Percentiles rank a stretch among this genome's conserved stretches.
Evolutionary conservation across 1,284 basidiomycete species (phyloP).

Genomic region (Cryptococcus sp.): DNA sequence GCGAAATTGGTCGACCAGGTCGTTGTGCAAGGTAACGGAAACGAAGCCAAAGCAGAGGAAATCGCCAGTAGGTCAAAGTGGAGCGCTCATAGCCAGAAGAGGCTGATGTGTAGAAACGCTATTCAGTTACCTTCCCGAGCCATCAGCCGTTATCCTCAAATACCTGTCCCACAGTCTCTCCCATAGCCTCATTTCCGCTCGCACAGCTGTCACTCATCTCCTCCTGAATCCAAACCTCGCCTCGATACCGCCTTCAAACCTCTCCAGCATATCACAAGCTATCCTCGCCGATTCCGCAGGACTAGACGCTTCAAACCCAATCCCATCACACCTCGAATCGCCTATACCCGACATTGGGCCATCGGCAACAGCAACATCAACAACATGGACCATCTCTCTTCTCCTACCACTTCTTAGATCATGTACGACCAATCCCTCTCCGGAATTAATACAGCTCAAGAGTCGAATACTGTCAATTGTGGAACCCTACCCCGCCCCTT

Average conservation of each 20-base stretch:
- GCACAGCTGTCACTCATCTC: conserved; percentile 20
- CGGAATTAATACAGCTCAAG: conserved; percentile 13
- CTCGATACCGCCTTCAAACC: neutral
- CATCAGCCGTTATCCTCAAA: conserved; percentile 25
- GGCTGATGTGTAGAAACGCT: conserved; percentile 18
- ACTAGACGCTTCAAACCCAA: conserved; percentile 9
- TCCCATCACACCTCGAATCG: conserved; percentile 11
- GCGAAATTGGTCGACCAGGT: conserved; percentile 12
- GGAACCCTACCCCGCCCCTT: conserved; percentile 35
- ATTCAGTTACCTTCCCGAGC: conserved; percentile 21
- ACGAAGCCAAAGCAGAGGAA: conserved; percentile 1
- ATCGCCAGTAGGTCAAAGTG: neutral
- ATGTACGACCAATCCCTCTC: conserved; percentile 13
- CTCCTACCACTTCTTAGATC: conserved; percentile 33
- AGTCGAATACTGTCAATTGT: conserved; percentile 23
- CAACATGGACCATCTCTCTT: conserved; percentile 24
- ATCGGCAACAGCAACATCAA: conserved; percentile 4
- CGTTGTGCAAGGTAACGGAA: conserved; percentile 2
- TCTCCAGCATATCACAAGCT: conserved; percentile 19
- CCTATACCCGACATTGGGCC: conserved; percentile 19
- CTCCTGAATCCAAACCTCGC: conserved; percentile 12
- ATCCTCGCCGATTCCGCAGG: conserved; percentile 20
- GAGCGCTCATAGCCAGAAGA: neutral
- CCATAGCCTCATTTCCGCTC: conserved; percentile 14
- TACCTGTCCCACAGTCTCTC: conserved; percentile 31